A percentile compares a stretch with the other conserved stretches of the same genome.
These are phyloP conservation scores for Umbilicus rupestris DNA, from an alignment of 164 flowering plant genomes.

Conservation along the genomic window DNA sequence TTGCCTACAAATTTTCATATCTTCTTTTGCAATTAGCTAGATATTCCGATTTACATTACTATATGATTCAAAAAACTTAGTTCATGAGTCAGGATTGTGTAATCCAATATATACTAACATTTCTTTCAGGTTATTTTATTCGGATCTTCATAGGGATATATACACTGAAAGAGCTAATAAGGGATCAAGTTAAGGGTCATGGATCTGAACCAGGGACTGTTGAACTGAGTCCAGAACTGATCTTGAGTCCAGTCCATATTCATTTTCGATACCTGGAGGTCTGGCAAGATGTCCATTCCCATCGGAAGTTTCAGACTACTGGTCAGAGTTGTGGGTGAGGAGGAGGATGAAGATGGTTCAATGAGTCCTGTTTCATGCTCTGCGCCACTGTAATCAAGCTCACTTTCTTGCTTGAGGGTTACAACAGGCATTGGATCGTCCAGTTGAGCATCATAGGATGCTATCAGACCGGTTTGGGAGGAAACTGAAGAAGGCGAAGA, in stretches of 20 bases:
- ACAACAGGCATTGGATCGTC: not conserved
- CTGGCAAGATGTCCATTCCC: slow-evolving; percentile 29
- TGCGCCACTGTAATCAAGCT: slow-evolving; percentile 8
- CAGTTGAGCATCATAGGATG: not conserved
- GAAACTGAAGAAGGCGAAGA: slow-evolving; percentile 17
- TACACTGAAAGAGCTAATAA: not conserved
- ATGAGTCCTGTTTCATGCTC: slow-evolving; percentile 9
- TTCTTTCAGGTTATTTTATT: no score
- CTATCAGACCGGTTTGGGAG: slow-evolving; percentile 9
- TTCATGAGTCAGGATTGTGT: no score
- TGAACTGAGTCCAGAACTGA: slow-evolving; percentile 30
- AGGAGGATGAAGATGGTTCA: not conserved
- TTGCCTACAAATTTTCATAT: not conserved
- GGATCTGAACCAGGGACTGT: slow-evolving; percentile 61
- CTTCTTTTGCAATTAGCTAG: no score
- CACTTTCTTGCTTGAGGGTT: slow-evolving; percentile 18
- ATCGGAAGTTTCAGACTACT: slow-evolving; percentile 12
- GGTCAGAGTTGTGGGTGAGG: slow-evolving; percentile 4
- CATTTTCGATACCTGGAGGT: slow-evolving; percentile 55
- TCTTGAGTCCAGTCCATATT: slow-evolving; percentile 58
- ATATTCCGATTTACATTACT: no score
- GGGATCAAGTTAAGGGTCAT: slow-evolving; percentile 17
- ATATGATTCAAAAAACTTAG: no score
- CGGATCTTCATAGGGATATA: no score
- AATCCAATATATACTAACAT: no score